A percentile compares a stretch with the other conserved stretches of the same genome.
Evolutionary conservation across 2,329 filamentous ascomycete genomes (phyloP).

Genomic region (Ophiostoma tasmaniense): DNA sequence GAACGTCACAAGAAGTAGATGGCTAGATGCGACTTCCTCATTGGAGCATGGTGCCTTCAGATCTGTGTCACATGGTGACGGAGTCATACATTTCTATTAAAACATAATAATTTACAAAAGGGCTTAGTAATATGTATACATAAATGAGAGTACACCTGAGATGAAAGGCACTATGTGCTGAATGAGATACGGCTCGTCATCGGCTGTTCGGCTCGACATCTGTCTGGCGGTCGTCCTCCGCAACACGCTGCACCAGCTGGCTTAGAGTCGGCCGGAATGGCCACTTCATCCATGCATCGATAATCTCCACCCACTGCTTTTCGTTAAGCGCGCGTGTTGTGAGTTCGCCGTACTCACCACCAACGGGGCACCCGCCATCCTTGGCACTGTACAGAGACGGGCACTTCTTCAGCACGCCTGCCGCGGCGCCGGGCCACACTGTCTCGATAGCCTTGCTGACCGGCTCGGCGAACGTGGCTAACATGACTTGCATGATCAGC

Average conservation of each 20-base stretch:
- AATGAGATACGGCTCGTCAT: not conserved
- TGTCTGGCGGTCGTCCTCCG: conserved; percentile 23
- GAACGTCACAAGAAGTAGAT: not conserved
- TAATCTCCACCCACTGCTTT: conserved; percentile 48
- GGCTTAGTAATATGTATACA: not conserved
- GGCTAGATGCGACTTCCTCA: not conserved
- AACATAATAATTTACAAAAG: not conserved
- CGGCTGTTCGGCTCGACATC: not conserved
- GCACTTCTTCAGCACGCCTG: conserved; percentile 43
- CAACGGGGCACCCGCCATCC: conserved; percentile 37
- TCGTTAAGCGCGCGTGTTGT: conserved; percentile 41
- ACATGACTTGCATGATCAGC: conserved; percentile 39
- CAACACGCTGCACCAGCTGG: conserved; percentile 38
- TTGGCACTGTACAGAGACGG: conserved; percentile 40
- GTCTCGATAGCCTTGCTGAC: conserved; percentile 39
- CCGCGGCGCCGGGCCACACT: conserved; percentile 52
- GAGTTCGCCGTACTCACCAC: conserved; percentile 34
- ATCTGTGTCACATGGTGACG: not conserved
- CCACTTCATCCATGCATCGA: conserved; percentile 56
- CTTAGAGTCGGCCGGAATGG: conserved; percentile 48
- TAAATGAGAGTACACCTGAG: not conserved
- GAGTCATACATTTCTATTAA: not conserved
- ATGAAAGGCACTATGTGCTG: not conserved
- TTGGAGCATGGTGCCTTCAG: not conserved
- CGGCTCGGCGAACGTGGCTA: conserved; percentile 27